Base-by-base conservation (phyloP, 306 rosid species). In the Prunus kanzakura region DNA sequence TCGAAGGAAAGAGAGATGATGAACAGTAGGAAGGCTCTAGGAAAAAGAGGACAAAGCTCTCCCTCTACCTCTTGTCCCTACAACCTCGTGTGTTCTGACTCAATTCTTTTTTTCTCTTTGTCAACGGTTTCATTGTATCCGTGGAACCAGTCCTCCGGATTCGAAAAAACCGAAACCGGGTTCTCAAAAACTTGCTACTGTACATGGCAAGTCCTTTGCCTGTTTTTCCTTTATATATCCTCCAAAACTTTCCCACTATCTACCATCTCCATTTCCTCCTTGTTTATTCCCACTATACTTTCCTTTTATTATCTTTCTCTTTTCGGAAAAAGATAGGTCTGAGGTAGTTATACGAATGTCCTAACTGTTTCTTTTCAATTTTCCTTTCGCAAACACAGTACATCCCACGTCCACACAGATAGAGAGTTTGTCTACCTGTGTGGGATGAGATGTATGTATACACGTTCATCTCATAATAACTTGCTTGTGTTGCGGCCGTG, bases 101-200 rank as follows among this genome's bases (percentile, higher is more conserved):
- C 16, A 54, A 55, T 45, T 80, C 2, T 47, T 43, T 15, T 6
- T 47, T 12, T 47, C 3, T 0, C 4, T 71, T 86, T 77, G 93
- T 87, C 93, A 89, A 89, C 92, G 78, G 72, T 75, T 81, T 70
- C 15, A 3, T 16, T 19, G 0, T 6, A 51, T 22, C 56, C 56
- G 1, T 41, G 67, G 76, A 73, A 73, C 57, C 57, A 62, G 80
- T 69, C 74, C 81, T 63, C 69, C 65, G n/a, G 50, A 32, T 83
- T 71, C 80, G 63, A 43, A 77, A 83, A 81, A 70, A 63, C 85
- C 69, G 54, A 65, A 81, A 20, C 83, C 12, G 76, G 84, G 80
- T 83, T 82, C 71, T 66, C 50, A 74, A 80, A 89, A 78, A 89
- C 87, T 73, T 79, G 86, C 66, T 75, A 78, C 89, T 87, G 65